phyloP scores from a whole-genome alignment of 768 basidiomycete genomes.

The Suillus spraguei region DNA sequence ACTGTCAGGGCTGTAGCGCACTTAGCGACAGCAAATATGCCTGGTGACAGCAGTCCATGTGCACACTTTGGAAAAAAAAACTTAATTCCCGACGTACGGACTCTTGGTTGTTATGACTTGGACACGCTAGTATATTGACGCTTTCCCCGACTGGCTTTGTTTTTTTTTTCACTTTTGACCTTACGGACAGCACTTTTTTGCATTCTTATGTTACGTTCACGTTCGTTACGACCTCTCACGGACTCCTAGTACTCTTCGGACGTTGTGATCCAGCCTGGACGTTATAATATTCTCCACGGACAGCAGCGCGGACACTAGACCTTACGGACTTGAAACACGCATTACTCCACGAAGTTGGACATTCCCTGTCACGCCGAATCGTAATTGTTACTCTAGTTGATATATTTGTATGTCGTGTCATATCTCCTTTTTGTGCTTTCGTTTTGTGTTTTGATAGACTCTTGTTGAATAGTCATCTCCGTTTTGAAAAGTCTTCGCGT shows the following conservation, averaged over 20 bases:
- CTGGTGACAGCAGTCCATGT: neutral
- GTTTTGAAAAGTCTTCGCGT: constrained; percentile 10
- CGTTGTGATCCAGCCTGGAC: constrained; percentile 11
- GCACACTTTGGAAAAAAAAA: constrained; percentile 7
- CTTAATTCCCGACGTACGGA: constrained; percentile 6
- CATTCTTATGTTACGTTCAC: constrained; percentile 18
- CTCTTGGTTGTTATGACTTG: constrained; percentile 1
- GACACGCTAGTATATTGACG: constrained; percentile 4
- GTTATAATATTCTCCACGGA: constrained; percentile 17
- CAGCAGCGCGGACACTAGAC: constrained; percentile 26
- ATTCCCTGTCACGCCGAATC: constrained; percentile 9
- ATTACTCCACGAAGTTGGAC: constrained; percentile 17
- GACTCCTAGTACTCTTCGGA: constrained; percentile 22
- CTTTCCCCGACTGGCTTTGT: constrained; percentile 5
- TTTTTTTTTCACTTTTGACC: constrained; percentile 7
- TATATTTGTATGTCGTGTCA: constrained; percentile 29
- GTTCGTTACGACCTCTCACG: constrained; percentile 29
- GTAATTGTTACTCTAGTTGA: constrained; percentile 32
- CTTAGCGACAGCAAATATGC: neutral
- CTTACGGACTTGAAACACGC: constrained; percentile 21
- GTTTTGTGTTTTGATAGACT: constrained; percentile 12
- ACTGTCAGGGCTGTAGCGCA: constrained; percentile 18
- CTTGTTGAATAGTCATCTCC: constrained; percentile 4
- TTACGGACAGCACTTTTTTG: constrained; percentile 16
- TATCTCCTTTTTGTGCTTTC: constrained; percentile 11